Evolutionary conservation across 768 basidiomycete species (phyloP).

Genomic region (Sarcodon sp.): DNA sequence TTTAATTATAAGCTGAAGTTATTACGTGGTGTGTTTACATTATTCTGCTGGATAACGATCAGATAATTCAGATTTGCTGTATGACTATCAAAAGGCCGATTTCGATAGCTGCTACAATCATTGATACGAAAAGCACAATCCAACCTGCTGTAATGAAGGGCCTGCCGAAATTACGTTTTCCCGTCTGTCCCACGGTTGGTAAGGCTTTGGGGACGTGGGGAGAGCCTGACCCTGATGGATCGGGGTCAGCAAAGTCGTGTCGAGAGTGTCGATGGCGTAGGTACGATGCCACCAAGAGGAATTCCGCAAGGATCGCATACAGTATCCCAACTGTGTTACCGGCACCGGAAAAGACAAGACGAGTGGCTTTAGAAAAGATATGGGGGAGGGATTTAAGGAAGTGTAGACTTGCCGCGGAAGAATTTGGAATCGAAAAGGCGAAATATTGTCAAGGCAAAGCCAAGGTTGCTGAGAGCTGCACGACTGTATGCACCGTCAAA

Average conservation of each 20-base stretch:
- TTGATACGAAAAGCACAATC: constrained; percentile 47
- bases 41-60: no score
- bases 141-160: constrained; percentile 78
- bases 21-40: no score
- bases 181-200: constrained; percentile 47
- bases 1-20: no score
- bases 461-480: constrained; percentile 61
- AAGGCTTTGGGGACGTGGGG: constrained; percentile 21
- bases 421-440: constrained; percentile 71
- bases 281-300: constrained; percentile 47
- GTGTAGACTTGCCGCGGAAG: constrained; percentile 43
- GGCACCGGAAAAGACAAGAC: background rate
- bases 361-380: background rate
- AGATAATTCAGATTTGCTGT: constrained; percentile 21
- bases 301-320: constrained; percentile 46
- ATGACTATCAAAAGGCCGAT: constrained; percentile 54
- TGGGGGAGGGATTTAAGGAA: background rate
- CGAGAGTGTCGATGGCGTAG: constrained; percentile 51
- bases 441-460: constrained; percentile 61
- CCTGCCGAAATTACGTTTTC: constrained; percentile 53
- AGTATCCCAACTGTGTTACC: constrained; percentile 36
- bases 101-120: constrained; percentile 51
- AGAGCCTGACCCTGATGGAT: background rate
- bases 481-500: constrained; percentile 77
- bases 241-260: constrained; percentile 66